Conservation (phyloP, 1,284 basidiomycete species). For the Malassezia equina region DNA sequence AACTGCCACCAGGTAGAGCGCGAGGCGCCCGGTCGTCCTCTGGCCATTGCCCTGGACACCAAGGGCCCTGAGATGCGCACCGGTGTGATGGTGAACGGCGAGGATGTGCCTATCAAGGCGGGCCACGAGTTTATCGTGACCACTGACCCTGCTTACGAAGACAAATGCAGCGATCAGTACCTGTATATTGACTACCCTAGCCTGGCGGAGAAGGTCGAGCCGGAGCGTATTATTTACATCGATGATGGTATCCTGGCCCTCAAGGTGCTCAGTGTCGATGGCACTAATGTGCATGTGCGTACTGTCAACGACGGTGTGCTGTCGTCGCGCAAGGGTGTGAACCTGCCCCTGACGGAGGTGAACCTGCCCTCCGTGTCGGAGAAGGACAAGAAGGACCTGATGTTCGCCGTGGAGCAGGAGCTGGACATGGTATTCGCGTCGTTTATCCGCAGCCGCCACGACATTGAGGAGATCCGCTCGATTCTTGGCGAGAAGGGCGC, state of each 20-base stretch:
- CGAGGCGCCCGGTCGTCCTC: conserved; percentile 61
- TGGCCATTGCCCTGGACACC: conserved; percentile 96
- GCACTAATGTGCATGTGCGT: conserved; percentile 57
- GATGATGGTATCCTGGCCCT: conserved; percentile 96
- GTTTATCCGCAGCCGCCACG: conserved; percentile 43
- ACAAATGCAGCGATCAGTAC: conserved; percentile 70
- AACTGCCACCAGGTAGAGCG: conserved; percentile 40
- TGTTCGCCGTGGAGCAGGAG: conserved; percentile 90
- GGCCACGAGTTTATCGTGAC: conserved; percentile 91
- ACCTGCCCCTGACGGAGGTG: conserved; percentile 93
- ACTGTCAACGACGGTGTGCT: conserved; percentile 85
- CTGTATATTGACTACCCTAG: conserved; percentile 57
- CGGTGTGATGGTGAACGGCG: conserved; percentile 74
- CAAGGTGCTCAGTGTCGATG: conserved; percentile 67
- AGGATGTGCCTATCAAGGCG: conserved; percentile 74
- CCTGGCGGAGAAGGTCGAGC: conserved; percentile 84
- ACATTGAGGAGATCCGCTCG: conserved; percentile 43
- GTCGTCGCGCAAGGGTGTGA: conserved; percentile 96
- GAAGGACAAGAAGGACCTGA: conserved; percentile 77
- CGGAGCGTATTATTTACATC: conserved; percentile 91
- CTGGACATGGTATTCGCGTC: conserved; percentile 71
- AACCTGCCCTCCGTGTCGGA: conserved; percentile 95
- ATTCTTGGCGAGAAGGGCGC: conserved; percentile 46
- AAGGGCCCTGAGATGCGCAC: conserved; percentile 99
- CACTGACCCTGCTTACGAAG: conserved; percentile 70